Evolutionary conservation across 1,284 basidiomycete species (phyloP).

Genomic region (Ceratobasidium papillatum): DNA sequence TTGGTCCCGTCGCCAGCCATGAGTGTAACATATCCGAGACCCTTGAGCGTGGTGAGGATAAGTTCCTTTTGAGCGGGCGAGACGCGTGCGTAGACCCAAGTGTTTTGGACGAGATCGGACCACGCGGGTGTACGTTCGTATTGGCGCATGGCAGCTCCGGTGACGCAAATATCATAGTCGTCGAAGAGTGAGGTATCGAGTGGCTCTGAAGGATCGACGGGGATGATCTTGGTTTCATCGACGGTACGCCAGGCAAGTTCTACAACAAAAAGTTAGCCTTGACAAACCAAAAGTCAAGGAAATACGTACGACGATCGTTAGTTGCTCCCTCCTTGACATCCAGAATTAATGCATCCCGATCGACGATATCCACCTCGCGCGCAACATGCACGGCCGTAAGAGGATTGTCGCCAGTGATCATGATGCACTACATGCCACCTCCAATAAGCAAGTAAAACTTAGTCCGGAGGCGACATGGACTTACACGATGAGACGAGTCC

Average conservation of each 20-base stretch:
- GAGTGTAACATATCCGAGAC: conserved; percentile 86
- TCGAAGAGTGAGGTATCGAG: conserved; percentile 80
- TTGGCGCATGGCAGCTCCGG: conserved; percentile 88
- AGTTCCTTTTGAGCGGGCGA: conserved; percentile 95
- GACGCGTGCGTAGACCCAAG: conserved; percentile 96
- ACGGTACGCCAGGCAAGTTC: conserved; percentile 94
- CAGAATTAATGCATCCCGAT: conserved; percentile 89
- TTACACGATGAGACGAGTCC: conserved; percentile 91
- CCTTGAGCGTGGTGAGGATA: conserved; percentile 88
- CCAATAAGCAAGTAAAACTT: conserved; percentile 30
- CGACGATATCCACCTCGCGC: conserved; percentile 92
- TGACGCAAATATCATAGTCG: conserved; percentile 93
- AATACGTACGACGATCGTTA: conserved; percentile 68
- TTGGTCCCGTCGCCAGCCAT: conserved; percentile 99
- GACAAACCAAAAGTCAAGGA: background rate
- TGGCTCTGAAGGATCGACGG: conserved; percentile 79
- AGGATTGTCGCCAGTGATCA: conserved; percentile 98
- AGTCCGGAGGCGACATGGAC: conserved; percentile 50
- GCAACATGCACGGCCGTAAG: conserved; percentile 95
- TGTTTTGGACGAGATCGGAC: conserved; percentile 85
- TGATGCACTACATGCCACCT: conserved; percentile 73
- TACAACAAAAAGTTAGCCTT: conserved; percentile 48
- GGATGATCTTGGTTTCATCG: conserved; percentile 86
- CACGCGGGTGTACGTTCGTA: conserved; percentile 71
- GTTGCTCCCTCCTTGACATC: conserved; percentile 85